These are phyloP conservation scores for Jaltomata sinuosa DNA, from an alignment of 257 asterid species.

Conservation along the genomic window DNA sequence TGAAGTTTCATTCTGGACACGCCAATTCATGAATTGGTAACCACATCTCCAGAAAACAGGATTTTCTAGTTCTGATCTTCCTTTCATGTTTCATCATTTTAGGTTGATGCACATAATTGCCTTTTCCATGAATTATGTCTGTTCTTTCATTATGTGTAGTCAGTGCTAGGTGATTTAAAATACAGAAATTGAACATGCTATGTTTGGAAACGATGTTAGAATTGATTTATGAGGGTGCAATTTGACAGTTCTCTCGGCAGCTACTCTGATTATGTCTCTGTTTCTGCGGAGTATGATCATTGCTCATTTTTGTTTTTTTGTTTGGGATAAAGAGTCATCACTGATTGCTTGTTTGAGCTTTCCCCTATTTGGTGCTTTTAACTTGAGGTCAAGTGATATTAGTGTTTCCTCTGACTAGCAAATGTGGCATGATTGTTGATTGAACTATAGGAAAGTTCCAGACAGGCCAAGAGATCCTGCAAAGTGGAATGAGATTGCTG, in stretches of 20 bases:
- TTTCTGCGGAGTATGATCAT: background rate
- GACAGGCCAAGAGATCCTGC: slow-evolving; percentile 99
- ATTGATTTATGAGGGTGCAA: background rate
- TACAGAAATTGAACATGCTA: background rate
- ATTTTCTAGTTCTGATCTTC: background rate
- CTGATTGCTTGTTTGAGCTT: background rate
- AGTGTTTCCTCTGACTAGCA: background rate
- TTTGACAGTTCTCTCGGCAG: background rate
- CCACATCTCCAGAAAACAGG: background rate
- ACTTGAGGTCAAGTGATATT: background rate
- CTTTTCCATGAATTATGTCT: background rate
- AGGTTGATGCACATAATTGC: background rate
- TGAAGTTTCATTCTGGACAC: background rate
- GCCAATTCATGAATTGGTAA: background rate
- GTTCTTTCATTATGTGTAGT: background rate
- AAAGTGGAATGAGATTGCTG: slow-evolving; percentile 84
- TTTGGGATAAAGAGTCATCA: background rate
- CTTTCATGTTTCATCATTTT: background rate
- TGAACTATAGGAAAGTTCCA: slow-evolving; percentile 56
- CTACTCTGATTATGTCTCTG: background rate
- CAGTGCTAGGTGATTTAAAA: background rate
- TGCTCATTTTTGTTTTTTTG: background rate
- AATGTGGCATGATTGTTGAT: background rate
- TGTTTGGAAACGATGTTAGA: background rate
- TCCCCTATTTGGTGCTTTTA: background rate